Evolutionary conservation across 2,329 filamentous ascomycete genomes (phyloP), one percentile per base, ranked within the genome.

Genomic region (Thielaviopsis ethacetica): DNA sequence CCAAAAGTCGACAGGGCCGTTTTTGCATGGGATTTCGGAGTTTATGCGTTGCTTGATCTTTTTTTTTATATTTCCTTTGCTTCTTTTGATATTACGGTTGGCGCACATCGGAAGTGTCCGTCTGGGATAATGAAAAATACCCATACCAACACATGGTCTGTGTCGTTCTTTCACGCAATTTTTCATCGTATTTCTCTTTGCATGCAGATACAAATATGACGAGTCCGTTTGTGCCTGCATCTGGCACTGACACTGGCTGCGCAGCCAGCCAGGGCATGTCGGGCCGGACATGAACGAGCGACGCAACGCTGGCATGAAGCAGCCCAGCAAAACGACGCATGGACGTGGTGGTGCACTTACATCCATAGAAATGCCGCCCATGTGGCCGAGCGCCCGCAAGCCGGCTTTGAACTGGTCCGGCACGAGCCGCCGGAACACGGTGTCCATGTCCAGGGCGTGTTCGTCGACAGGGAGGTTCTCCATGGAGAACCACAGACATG

Each of bases 351-450:
- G 63, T 67, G 56, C 58, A 83, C 85, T 74, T 75, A 90, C 87
- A 66, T 85, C 85, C 68, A 83, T 80, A 65, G 86, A 89, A 67
- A 91, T 85, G 63, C 84, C 85, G 52, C 86, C 86, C 65, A 88
- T 79, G 24, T 81, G 74, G 38, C 85, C 84, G 53, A 80, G 73
- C 56, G 72, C 72, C 64, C 79, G 80, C 62, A 91, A 76, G 62
- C 76, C 72, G 57, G 75, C 71, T 67, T 81, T 84, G 72, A 80
- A 84, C 65, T 81, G 75, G 56, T 79, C 73, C 19, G 86, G 85
- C 53, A 91, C 85, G 54, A 91, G 75, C 63, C 79, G 78, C 62
- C 81, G 76, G 69, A 89, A 89, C 62, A 90, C 80, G 3, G 80
- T 80, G 62, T 89, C 83, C 64, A 89, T 73, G 65, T 79, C 76